phyloP scores from a whole-genome alignment of 163 green algal genomes.

The Chlorella variabilis region DNA sequence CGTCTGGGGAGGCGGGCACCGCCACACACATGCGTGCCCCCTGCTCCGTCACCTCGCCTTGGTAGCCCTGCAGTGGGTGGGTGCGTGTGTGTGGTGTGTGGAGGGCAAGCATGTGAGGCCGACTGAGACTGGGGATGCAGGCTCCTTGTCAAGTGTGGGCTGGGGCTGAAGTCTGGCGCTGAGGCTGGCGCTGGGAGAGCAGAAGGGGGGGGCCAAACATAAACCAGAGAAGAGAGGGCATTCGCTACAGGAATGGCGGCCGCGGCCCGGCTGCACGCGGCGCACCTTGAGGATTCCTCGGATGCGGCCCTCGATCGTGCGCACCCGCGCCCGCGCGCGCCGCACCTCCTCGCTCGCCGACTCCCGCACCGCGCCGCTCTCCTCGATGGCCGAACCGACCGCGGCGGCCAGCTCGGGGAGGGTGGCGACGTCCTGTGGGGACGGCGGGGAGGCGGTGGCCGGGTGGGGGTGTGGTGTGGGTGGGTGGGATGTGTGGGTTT shows the following conservation, averaged over 20 bases:
- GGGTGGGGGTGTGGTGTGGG: background rate
- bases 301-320: constrained; percentile 59
- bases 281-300: constrained; percentile 54
- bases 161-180: too few relatives aligned
- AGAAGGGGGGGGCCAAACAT: too few relatives aligned
- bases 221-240: too few relatives aligned
- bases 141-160: too few relatives aligned
- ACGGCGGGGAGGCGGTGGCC: background rate
- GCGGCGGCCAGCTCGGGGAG: constrained; percentile 49
- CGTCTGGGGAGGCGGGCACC: constrained; percentile 46
- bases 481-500: too few relatives aligned
- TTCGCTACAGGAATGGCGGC: too few relatives aligned
- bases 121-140: too few relatives aligned
- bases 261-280: too few relatives aligned
- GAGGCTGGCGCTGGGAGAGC: too few relatives aligned
- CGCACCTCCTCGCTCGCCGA: constrained; percentile 57
- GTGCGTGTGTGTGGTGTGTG: background rate
- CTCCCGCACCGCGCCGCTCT: constrained; percentile 66
- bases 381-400: constrained; percentile 59
- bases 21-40: constrained; percentile 74
- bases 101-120: background rate
- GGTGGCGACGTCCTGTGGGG: constrained; percentile 38
- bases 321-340: constrained; percentile 53
- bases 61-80: constrained; percentile 47
- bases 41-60: constrained; percentile 73